phyloP scores from a whole-genome alignment of 768 basidiomycete species.

The Pleurotus sapidus region DNA sequence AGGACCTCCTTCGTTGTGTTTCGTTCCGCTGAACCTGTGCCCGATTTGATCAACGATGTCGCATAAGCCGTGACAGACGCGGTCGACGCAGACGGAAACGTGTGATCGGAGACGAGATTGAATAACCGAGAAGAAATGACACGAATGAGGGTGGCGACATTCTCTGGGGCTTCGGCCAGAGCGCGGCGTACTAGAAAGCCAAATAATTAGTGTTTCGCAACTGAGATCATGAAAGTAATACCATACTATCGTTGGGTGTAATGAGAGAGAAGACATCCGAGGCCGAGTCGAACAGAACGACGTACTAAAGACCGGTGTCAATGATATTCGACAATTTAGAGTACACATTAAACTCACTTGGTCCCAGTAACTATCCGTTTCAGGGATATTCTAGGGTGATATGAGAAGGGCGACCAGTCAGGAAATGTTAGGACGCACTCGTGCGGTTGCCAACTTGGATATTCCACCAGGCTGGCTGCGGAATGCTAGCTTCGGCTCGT shows the following conservation, averaged over 20 bases:
- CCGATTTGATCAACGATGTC: slow-evolving; percentile 64
- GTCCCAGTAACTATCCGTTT: slow-evolving; percentile 84
- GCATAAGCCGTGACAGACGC: slow-evolving; percentile 65
- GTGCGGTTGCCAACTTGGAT: slow-evolving; percentile 64
- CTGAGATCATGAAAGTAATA: slow-evolving; percentile 3
- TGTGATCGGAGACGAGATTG: slow-evolving; percentile 75
- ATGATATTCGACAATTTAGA: background rate
- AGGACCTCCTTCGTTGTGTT: slow-evolving; percentile 84
- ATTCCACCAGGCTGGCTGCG: slow-evolving; percentile 81
- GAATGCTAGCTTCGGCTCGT: slow-evolving; percentile 89
- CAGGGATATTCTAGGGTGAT: slow-evolving; percentile 60
- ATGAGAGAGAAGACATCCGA: slow-evolving; percentile 91
- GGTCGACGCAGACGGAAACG: slow-evolving; percentile 62
- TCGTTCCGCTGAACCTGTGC: slow-evolving; percentile 39
- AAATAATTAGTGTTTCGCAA: slow-evolving; percentile 10
- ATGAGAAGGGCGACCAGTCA: slow-evolving; percentile 2
- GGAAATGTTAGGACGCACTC: slow-evolving; percentile 47
- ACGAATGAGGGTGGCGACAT: slow-evolving; percentile 78
- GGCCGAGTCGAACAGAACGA: slow-evolving; percentile 81
- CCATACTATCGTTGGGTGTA: slow-evolving; percentile 79
- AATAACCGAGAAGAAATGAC: slow-evolving; percentile 68
- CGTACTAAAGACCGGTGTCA: slow-evolving; percentile 49
- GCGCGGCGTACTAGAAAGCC: slow-evolving; percentile 69
- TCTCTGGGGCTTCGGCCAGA: slow-evolving; percentile 79
- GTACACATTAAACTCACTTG: slow-evolving; percentile 56